Percentiles rank a stretch among this genome's conserved stretches.
These are phyloP conservation scores for Eremochloa ophiuroides DNA, from an alignment of 176 grass and related monocot genomes.

Conservation along the genomic window DNA sequence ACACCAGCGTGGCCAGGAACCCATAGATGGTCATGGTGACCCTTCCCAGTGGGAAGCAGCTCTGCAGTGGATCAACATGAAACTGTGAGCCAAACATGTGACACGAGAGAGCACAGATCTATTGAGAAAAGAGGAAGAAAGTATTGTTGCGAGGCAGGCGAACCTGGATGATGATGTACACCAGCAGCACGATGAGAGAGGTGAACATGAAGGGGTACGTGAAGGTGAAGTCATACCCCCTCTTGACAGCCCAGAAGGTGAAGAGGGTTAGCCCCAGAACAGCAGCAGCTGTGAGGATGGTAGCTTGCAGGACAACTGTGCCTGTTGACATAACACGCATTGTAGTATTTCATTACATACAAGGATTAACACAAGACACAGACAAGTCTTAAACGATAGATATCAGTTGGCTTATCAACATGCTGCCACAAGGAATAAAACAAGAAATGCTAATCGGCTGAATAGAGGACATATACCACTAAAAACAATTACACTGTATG, in stretches of 20 bases:
- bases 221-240: conserved; percentile 57
- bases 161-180: conserved; percentile 58
- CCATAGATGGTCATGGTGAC: conserved; percentile 39
- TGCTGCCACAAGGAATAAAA: background rate
- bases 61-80: conserved; percentile 24
- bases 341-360: background rate
- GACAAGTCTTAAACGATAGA: background rate
- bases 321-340: conserved; percentile 41
- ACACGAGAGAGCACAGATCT: background rate
- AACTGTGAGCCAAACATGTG: background rate
- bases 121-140: background rate
- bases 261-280: conserved; percentile 51
- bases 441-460: background rate
- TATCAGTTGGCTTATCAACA: background rate
- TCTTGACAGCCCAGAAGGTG: conserved; percentile 54
- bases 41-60: conserved; percentile 44
- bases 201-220: conserved; percentile 53
- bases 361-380: too few relatives aligned
- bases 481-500: background rate
- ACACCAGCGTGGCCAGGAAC: conserved; percentile 37
- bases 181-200: conserved; percentile 33
- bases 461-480: background rate
- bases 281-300: conserved; percentile 44
- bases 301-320: conserved; percentile 39
- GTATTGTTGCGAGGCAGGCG: background rate